Percentiles rank a stretch among this genome's conserved stretches.
Evolutionary conservation across 805 yeast genomes (phyloP).

Genomic region (Metschnikowia reukaufii): DNA sequence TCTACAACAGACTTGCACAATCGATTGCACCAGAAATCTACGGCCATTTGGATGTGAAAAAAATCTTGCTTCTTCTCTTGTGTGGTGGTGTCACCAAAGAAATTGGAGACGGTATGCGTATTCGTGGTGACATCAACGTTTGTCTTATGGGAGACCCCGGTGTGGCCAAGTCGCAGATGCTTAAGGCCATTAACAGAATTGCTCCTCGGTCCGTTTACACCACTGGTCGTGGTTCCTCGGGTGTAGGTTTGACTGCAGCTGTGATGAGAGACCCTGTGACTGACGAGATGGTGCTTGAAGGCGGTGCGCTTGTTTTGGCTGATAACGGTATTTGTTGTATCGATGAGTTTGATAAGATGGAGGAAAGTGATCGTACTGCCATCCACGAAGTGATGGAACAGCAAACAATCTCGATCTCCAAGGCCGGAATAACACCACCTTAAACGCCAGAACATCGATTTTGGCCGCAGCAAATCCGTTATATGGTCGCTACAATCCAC

Average conservation of each 20-base stretch:
- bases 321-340: conserved; percentile 98
- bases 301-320: conserved; percentile 95
- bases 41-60: conserved; percentile 92
- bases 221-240: conserved; percentile 98
- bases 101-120: conserved; percentile 94
- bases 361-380: conserved; percentile 93
- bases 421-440: conserved; percentile 95
- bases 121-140: conserved; percentile 94
- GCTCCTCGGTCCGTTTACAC: conserved; percentile 97
- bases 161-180: conserved; percentile 95
- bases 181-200: conserved; percentile 85
- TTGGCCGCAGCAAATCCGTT: conserved; percentile 98
- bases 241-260: conserved; percentile 98
- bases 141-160: conserved; percentile 99
- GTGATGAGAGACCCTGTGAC: conserved; percentile 99
- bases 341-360: conserved; percentile 99
- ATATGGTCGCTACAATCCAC: conserved; percentile 91
- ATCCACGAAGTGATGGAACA: conserved; percentile 99
- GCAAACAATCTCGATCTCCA: conserved; percentile 94
- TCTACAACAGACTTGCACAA: conserved; percentile 75
- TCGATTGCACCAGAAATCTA: conserved; percentile 97
- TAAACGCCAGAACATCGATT: conserved; percentile 93
- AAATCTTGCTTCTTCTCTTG: conserved; percentile 76
- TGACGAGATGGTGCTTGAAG: conserved; percentile 97
- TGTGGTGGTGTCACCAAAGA: conserved; percentile 96